Evolutionary conservation across 768 basidiomycete species (phyloP).

Genomic region (Nevesoporus exiguus): DNA sequence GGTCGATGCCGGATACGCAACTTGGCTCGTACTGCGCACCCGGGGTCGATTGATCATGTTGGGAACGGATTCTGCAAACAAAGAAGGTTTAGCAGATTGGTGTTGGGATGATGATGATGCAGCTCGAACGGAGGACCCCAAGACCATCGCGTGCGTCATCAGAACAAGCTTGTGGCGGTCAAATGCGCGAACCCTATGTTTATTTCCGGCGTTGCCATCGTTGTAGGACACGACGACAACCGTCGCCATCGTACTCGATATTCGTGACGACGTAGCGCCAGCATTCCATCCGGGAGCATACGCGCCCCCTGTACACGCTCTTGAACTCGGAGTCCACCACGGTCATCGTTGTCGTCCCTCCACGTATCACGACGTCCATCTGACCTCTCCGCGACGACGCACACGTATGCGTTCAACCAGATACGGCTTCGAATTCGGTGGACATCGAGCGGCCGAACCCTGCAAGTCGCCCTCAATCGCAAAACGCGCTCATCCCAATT

Average conservation of each 20-base stretch:
- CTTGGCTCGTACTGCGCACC: neutral
- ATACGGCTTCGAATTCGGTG: neutral
- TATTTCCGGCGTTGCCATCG: neutral
- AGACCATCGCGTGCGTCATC: neutral
- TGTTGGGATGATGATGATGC: neutral
- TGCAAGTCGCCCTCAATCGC: neutral
- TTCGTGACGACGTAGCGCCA: no score
- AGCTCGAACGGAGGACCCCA: neutral
- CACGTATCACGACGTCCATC: neutral
- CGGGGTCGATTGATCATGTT: neutral
- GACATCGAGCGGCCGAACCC: neutral
- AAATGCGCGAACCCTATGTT: constrained; percentile 3
- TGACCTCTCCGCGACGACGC: neutral
- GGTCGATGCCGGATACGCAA: constrained; percentile 12
- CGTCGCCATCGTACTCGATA: no score
- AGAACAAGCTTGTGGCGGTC: neutral
- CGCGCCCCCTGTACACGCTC: neutral
- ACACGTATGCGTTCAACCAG: neutral
- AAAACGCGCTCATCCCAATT: neutral
- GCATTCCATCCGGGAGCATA: neutral
- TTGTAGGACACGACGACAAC: neutral
- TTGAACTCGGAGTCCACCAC: neutral
- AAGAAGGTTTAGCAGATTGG: neutral
- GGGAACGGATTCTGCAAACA: neutral
- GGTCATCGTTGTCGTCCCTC: neutral